Percentiles rank a stretch among this genome's conserved stretches.
These are phyloP conservation scores for Phytopythium ostracodes DNA, from an alignment of 352 stramenopile genomes.

Conservation along the genomic window DNA sequence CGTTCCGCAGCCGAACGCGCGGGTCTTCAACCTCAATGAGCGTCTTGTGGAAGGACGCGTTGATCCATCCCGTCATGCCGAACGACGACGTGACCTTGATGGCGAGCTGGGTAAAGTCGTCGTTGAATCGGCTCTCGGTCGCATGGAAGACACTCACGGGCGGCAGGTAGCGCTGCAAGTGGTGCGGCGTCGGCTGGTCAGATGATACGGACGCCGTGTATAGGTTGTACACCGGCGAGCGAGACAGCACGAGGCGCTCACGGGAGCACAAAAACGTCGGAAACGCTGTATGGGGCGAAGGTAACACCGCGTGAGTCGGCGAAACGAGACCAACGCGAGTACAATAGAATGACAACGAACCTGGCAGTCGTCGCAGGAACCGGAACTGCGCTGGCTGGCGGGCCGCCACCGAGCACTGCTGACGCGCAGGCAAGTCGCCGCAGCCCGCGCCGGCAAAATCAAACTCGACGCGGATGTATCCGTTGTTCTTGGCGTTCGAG, in stretches of 20 bases:
- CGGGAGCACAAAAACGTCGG: conserved; percentile 54
- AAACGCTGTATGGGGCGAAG: conserved; percentile 32
- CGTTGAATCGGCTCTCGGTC: conserved; percentile 61
- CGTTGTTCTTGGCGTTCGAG: conserved; percentile 63
- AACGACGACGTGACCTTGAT: conserved; percentile 66
- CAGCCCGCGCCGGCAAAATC: conserved; percentile 21
- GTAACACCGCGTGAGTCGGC: background rate
- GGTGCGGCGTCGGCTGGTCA: conserved; percentile 12
- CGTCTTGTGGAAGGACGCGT: conserved; percentile 43
- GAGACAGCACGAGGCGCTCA: conserved; percentile 44
- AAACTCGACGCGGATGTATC: conserved; percentile 65
- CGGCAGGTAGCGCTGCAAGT: conserved; percentile 47
- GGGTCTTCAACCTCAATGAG: conserved; percentile 58
- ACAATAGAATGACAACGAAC: conserved; percentile 19
- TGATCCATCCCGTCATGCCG: conserved; percentile 66
- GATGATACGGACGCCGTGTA: conserved; percentile 22
- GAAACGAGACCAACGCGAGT: background rate
- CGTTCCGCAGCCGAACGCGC: conserved; percentile 22
- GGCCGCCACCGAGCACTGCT: conserved; percentile 17
- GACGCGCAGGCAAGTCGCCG: conserved; percentile 24
- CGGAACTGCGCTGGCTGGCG: conserved; percentile 37
- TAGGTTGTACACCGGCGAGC: conserved; percentile 42
- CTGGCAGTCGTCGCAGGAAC: conserved; percentile 44
- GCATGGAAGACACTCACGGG: conserved; percentile 67
- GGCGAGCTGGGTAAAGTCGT: conserved; percentile 63